A percentile compares a stretch with the other conserved stretches of the same genome.
Evolutionary conservation across 2,329 filamentous ascomycete species (phyloP).

Genomic region (Aspergillus awamori): DNA sequence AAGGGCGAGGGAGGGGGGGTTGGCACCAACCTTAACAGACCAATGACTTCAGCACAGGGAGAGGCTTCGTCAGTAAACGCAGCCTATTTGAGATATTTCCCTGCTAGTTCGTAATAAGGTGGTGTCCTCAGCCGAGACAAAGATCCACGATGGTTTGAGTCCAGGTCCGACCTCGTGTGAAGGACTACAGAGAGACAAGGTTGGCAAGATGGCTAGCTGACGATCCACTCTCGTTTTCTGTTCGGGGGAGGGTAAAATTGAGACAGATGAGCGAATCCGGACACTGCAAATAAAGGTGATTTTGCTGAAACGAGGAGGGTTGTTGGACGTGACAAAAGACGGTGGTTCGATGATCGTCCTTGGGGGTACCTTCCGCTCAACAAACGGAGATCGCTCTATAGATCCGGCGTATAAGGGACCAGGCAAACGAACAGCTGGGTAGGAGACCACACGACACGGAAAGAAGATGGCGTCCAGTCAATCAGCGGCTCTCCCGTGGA

Average conservation of each 20-base stretch:
- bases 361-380: conserved; percentile 20
- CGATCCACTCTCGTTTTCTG: conserved; percentile 18
- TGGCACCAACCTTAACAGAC: conserved; percentile 36
- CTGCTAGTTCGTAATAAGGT: conserved; percentile 18
- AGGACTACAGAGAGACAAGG: conserved; percentile 13
- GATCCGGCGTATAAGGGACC: conserved; percentile 13
- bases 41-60: conserved; percentile 10
- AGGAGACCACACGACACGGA: conserved; percentile 15
- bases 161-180: conserved; percentile 17
- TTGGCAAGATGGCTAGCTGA: conserved; percentile 14
- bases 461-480: conserved; percentile 10
- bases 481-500: background rate
- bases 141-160: conserved; percentile 26
- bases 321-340: conserved; percentile 11
- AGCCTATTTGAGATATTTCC: conserved; percentile 16
- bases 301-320: conserved; percentile 1
- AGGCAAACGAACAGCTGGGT: conserved; percentile 22
- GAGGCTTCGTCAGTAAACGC: conserved; percentile 8
- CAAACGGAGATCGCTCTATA: conserved; percentile 27
- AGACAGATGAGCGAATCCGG: conserved; percentile 9
- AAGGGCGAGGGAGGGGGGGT: conserved; percentile 24
- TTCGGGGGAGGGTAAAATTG: conserved; percentile 1
- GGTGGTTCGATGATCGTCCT: conserved; percentile 19
- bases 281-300: background rate
- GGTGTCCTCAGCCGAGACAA: conserved; percentile 32